A percentile compares a stretch with the other conserved stretches of the same genome.
Evolutionary conservation across 78 protist genomes (phyloP).

Genomic region (Dictyostelium intermedium): DNA sequence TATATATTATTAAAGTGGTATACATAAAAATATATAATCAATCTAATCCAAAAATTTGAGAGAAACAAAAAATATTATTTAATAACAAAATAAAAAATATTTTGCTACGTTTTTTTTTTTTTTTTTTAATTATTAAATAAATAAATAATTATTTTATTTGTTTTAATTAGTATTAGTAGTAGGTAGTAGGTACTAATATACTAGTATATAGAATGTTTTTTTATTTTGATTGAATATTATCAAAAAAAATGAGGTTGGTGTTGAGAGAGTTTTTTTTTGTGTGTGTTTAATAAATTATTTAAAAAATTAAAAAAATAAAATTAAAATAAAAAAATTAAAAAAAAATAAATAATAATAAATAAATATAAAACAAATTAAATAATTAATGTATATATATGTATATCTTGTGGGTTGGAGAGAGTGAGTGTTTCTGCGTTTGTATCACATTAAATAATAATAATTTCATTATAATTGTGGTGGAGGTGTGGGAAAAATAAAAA

Average conservation of each 20-base stretch:
- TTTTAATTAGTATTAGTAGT: not conserved
- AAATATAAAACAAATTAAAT: not conserved
- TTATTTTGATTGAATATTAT: not conserved
- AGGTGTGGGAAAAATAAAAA: not conserved
- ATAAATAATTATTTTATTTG: not conserved
- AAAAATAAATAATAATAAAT: not conserved
- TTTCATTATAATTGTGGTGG: not conserved
- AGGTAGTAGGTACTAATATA: not conserved
- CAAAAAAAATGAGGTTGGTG: not conserved
- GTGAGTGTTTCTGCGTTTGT: not conserved
- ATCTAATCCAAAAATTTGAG: not conserved
- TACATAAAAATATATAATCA: not conserved
- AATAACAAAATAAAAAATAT: too few relatives aligned
- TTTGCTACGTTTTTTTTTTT: not conserved
- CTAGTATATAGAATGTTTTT: not conserved
- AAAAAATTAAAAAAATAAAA: not conserved
- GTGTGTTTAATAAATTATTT: not conserved
- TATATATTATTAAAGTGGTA: not conserved
- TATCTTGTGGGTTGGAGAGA: not conserved
- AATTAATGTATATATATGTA: not conserved
- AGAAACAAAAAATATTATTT: too few relatives aligned
- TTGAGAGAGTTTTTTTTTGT: not conserved
- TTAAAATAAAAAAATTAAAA: too few relatives aligned
- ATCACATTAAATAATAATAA: not conserved
- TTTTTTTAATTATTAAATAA: not conserved